These are phyloP conservation scores for Cystofilobasidium bisporidii DNA, from an alignment of 768 basidiomycete species.

Conservation along the genomic window DNA sequence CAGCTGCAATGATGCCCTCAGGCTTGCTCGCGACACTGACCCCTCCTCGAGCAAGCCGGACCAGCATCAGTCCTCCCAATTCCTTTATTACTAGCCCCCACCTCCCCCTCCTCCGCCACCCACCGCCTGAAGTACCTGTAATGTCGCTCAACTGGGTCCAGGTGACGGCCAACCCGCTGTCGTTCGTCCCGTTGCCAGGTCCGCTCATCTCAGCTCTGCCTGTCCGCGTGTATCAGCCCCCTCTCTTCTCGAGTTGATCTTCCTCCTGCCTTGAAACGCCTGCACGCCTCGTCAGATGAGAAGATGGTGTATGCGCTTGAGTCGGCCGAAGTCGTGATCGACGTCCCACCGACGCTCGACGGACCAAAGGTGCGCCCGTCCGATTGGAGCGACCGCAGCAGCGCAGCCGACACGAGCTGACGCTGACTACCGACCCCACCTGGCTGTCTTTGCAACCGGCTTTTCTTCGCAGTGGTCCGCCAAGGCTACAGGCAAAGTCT, in stretches of 20 bases:
- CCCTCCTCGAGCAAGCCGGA: too few species aligned
- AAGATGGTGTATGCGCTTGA: background rate
- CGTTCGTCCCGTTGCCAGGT: background rate
- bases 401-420: background rate
- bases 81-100: too few species aligned
- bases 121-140: too few species aligned
- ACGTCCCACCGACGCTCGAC: background rate
- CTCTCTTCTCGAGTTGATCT: too few species aligned
- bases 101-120: too few species aligned
- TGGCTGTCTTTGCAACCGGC: background rate
- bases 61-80: too few species aligned
- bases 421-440: background rate
- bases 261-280: too few species aligned
- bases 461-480: background rate
- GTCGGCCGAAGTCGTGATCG: background rate
- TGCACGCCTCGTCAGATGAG: background rate
- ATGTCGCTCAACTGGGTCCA: slow-evolving; percentile 8
- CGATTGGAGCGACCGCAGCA: background rate
- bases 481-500: background rate
- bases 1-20: too few species aligned
- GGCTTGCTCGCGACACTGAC: too few species aligned
- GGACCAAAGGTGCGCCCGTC: background rate
- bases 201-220: background rate
- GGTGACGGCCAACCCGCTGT: background rate
- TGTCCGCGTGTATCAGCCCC: too few species aligned